Conservation (phyloP, 1,139 yeast genomes). For the Zygosaccharomyces pseudobailii region DNA sequence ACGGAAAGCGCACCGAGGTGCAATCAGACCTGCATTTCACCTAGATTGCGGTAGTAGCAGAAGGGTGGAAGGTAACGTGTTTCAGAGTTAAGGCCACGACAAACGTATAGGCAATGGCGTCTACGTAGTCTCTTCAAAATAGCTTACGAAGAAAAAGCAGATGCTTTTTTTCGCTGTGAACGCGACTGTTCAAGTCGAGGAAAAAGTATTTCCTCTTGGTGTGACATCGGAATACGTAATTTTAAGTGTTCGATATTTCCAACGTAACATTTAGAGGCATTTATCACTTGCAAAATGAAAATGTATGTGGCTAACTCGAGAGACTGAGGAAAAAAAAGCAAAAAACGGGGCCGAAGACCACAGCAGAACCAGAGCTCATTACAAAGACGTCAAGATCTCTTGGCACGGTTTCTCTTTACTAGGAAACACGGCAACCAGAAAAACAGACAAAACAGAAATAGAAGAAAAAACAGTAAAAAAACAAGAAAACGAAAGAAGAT, state of each 20-base stretch:
- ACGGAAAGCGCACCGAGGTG: no score
- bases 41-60: not conserved
- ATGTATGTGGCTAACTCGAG: not conserved
- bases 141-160: no score
- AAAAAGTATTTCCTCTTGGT: no score
- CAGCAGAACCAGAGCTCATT: no score
- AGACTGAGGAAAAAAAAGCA: not conserved
- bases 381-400: not conserved
- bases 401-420: not conserved
- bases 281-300: not conserved
- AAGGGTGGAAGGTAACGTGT: no score
- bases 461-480: no score
- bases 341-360: not conserved
- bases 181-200: no score
- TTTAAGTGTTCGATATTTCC: not conserved
- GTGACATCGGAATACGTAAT: not conserved
- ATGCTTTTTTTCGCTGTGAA: no score
- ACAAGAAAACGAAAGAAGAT: not conserved
- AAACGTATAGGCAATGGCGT: no score
- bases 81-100: no score
- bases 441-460: not conserved
- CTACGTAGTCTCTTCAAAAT: no score
- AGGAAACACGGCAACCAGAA: not conserved
- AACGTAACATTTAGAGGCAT: not conserved
- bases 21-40: no score